Evolutionary conservation across 768 basidiomycete genomes (phyloP).

Genomic region (Solioccasus polychromus): DNA sequence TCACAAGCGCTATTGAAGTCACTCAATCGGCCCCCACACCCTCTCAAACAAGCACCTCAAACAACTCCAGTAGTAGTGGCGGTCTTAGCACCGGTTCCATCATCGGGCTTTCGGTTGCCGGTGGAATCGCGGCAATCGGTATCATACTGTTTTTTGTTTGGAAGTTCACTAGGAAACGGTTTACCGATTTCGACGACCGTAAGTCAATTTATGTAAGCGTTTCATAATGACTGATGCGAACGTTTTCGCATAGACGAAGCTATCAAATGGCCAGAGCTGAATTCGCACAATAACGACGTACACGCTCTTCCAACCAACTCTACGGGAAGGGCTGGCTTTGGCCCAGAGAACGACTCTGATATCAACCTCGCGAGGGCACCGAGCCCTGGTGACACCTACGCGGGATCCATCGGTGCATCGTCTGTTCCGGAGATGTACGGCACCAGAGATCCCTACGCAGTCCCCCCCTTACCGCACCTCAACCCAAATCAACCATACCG

Average conservation of each 20-base stretch:
- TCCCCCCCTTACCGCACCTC: constrained; percentile 77
- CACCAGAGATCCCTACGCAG: constrained; percentile 67
- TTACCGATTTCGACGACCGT: constrained; percentile 77
- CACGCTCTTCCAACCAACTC: constrained; percentile 67
- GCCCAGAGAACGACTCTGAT: constrained; percentile 57
- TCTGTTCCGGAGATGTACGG: constrained; percentile 44
- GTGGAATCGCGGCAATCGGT: constrained; percentile 70
- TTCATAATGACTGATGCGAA: constrained; percentile 6
- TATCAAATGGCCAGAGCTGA: constrained; percentile 90
- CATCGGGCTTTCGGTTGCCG: constrained; percentile 77
- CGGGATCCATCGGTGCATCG: constrained; percentile 42
- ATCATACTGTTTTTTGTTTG: constrained; percentile 76
- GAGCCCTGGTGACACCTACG: constrained; percentile 43
- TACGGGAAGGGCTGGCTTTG: constrained; percentile 70
- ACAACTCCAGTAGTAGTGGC: constrained; percentile 12
- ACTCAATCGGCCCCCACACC: constrained; percentile 28
- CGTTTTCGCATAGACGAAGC: constrained; percentile 55
- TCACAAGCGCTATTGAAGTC: constrained; percentile 23
- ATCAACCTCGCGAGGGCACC: constrained; percentile 53
- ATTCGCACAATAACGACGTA: constrained; percentile 55
- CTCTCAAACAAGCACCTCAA: constrained; percentile 19
- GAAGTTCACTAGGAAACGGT: constrained; percentile 83
- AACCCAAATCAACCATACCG: constrained; percentile 76
- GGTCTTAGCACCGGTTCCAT: constrained; percentile 71
- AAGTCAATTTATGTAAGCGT: constrained; percentile 33